phyloP scores from a whole-genome alignment of 306 rosid genomes.

The Nissolia schottii region DNA sequence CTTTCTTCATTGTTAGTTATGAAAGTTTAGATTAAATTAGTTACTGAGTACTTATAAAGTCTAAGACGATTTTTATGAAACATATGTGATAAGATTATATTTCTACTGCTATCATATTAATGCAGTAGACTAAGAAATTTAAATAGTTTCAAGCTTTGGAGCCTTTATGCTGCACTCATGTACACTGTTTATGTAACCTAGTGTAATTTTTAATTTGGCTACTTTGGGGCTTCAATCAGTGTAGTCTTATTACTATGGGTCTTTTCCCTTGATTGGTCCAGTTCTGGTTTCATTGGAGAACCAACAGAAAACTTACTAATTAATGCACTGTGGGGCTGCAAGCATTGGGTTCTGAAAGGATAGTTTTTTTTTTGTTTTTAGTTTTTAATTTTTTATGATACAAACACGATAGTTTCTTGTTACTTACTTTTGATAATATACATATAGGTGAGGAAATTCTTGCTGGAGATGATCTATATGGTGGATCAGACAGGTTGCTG shows the following conservation, averaged over 20 bases:
- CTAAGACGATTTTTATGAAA: conserved; percentile 1
- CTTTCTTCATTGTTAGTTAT: conserved; percentile 1
- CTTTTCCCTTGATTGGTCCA: not conserved
- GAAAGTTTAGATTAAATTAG: not conserved
- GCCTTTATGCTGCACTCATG: not conserved
- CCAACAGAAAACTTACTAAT: not conserved
- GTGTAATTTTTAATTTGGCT: too few relatives aligned
- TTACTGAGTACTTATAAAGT: not conserved
- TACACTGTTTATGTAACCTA: too few relatives aligned
- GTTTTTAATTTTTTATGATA: not conserved
- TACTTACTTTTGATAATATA: conserved; percentile 16
- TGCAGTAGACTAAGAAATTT: not conserved
- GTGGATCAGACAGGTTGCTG: conserved; percentile 82
- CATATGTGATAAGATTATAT: not conserved
- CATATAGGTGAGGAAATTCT: conserved; percentile 80
- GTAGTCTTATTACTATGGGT: not conserved
- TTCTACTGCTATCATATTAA: not conserved
- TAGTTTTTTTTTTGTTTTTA: not conserved
- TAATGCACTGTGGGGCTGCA: not conserved
- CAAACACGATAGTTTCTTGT: not conserved
- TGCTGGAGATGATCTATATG: conserved; percentile 89
- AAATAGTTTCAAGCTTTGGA: not conserved
- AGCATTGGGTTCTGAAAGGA: not conserved
- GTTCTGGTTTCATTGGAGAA: not conserved
- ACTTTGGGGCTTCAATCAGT: not conserved